These are phyloP conservation scores for Triticum monococcum DNA, from an alignment of 176 grass and related monocot genomes.

Conservation along the genomic window DNA sequence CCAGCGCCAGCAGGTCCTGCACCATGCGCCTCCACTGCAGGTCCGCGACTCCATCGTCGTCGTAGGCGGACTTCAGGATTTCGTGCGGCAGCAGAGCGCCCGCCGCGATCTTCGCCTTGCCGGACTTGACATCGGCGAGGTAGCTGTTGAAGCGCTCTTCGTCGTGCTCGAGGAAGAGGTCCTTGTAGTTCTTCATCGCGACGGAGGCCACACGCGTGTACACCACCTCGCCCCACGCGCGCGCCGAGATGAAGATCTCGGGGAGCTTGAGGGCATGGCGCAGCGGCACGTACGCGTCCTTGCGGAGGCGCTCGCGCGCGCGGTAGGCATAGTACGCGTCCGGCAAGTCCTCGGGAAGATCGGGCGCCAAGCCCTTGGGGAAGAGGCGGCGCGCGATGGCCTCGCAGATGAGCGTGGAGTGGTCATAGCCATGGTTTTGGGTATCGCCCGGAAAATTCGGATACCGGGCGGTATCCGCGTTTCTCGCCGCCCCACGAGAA, in stretches of 20 bases:
- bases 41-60: conserved; percentile 26
- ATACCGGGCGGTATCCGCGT: too few species aligned
- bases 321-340: conserved; percentile 78
- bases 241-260: conserved; percentile 63
- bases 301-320: conserved; percentile 50
- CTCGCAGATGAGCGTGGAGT: conserved; percentile 80
- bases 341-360: conserved; percentile 36
- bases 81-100: conserved; percentile 71
- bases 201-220: conserved; percentile 73
- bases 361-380: conserved; percentile 42
- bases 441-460: too few species aligned
- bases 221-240: conserved; percentile 53
- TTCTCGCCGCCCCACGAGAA: too few species aligned
- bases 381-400: conserved; percentile 69
- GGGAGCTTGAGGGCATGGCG: conserved; percentile 70
- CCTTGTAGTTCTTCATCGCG: conserved; percentile 77
- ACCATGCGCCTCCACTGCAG: conserved; percentile 76
- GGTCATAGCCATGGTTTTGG: too few species aligned
- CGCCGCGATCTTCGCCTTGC: conserved; percentile 64
- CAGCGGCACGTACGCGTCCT: conserved; percentile 56
- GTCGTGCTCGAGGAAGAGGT: conserved; percentile 61
- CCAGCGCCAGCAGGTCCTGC: conserved; percentile 34
- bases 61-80: conserved; percentile 33
- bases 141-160: conserved; percentile 50
- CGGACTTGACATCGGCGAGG: conserved; percentile 50